phyloP scores from a whole-genome alignment of 2,329 filamentous ascomycete genomes.

The Trichoderma cornu-damae region DNA sequence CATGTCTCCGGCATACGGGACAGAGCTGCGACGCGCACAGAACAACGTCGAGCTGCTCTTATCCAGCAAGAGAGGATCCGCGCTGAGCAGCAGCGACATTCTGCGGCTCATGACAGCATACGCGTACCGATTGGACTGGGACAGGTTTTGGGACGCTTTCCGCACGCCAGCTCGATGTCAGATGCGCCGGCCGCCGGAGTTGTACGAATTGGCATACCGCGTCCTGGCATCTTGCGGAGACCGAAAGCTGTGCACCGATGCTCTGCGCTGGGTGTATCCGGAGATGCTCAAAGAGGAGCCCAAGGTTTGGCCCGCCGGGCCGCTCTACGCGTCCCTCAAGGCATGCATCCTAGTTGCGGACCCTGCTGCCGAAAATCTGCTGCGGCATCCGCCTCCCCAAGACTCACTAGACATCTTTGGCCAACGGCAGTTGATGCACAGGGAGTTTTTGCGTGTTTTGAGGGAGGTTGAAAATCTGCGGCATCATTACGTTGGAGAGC shows the following conservation, averaged over 20 bases:
- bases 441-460: slow-evolving; percentile 33
- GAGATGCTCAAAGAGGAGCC: slow-evolving; percentile 56
- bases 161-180: slow-evolving; percentile 48
- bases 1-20: slow-evolving; percentile 29
- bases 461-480: slow-evolving; percentile 29
- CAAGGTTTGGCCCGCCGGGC: slow-evolving; percentile 40
- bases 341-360: slow-evolving; percentile 53
- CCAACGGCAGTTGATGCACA: slow-evolving; percentile 25
- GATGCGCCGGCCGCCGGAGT: slow-evolving; percentile 42
- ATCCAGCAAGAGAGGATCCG: slow-evolving; percentile 30
- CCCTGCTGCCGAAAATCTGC: slow-evolving; percentile 39
- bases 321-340: slow-evolving; percentile 45
- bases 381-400: slow-evolving; percentile 21
- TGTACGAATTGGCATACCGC: slow-evolving; percentile 53
- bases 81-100: slow-evolving; percentile 38
- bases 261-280: slow-evolving; percentile 49
- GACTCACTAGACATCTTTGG: slow-evolving; percentile 18
- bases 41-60: slow-evolving; percentile 43
- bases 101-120: slow-evolving; percentile 44
- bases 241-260: slow-evolving; percentile 41
- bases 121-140: slow-evolving; percentile 45
- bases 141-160: slow-evolving; percentile 58
- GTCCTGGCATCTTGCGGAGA: slow-evolving; percentile 43
- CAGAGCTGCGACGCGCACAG: slow-evolving; percentile 37
- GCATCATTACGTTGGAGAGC: slow-evolving; percentile 12